These are phyloP conservation scores for Hygrocybe coccinea DNA, from an alignment of 768 basidiomycete species.

Conservation along the genomic window DNA sequence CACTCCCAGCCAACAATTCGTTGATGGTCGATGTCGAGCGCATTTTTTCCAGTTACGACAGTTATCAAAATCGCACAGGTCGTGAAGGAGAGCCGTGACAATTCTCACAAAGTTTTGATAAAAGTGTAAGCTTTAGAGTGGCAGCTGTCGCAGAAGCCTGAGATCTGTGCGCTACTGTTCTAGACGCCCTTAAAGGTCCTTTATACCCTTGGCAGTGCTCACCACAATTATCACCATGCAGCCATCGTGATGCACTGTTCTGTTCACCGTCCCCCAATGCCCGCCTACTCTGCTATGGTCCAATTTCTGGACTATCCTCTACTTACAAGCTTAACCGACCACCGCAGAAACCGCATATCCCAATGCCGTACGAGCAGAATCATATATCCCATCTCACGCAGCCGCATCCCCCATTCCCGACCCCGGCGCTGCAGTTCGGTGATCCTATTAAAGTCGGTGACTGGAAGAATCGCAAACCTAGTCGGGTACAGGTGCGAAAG, in stretches of 20 bases:
- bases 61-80: too few relatives aligned
- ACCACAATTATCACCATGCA: background rate
- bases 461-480: constrained; percentile 1
- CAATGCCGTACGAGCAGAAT: constrained; percentile 1
- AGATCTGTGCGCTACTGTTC: too few relatives aligned
- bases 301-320: constrained; percentile 2
- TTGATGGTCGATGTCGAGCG: constrained; percentile 47
- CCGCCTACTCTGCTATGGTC: background rate
- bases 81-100: too few relatives aligned
- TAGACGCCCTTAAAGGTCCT: too few relatives aligned
- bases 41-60: background rate
- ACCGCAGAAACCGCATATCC: background rate
- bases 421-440: constrained; percentile 3
- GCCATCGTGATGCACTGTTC: background rate
- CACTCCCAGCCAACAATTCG: constrained; percentile 82
- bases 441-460: constrained; percentile 1
- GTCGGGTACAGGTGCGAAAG: background rate
- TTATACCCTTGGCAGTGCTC: background rate
- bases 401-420: background rate
- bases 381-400: background rate
- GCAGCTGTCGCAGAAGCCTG: too few relatives aligned
- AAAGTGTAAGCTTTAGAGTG: too few relatives aligned
- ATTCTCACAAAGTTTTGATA: too few relatives aligned
- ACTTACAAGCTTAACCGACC: background rate
- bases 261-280: constrained; percentile 2